Conservation (phyloP, 495 filamentous ascomycete genomes). For the Daldinia childiae region DNA sequence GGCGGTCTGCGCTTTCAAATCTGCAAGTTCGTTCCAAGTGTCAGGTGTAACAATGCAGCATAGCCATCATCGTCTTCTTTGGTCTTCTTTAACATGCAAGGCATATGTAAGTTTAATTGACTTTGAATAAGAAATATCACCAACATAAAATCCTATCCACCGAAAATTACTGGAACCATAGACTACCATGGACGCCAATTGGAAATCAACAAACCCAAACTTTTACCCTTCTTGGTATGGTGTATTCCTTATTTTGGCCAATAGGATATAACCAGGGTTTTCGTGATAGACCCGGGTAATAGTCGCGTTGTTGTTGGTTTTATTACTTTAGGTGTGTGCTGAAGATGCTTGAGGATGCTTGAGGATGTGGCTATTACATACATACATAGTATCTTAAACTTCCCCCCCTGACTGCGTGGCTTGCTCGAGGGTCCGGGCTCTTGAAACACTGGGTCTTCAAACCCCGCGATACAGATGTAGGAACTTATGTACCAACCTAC, state of each 20-base stretch:
- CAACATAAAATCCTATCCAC: slow-evolving; percentile 1
- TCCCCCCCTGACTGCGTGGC: not conserved
- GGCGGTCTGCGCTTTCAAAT: slow-evolving; percentile 27
- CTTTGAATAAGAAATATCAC: not conserved
- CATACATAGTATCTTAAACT: not conserved
- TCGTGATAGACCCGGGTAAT: slow-evolving; percentile 2
- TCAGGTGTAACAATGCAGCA: slow-evolving; percentile 28
- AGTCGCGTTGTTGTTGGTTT: not conserved
- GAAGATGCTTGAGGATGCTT: too few relatives aligned
- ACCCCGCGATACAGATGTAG: slow-evolving; percentile 3
- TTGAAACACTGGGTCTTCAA: not conserved
- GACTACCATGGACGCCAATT: not conserved
- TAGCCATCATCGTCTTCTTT: slow-evolving; percentile 24
- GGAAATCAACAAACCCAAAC: not conserved
- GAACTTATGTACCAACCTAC: not conserved
- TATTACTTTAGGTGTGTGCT: too few relatives aligned
- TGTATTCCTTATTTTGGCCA: not conserved
- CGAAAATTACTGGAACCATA: not conserved
- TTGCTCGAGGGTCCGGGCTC: not conserved
- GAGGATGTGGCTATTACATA: not conserved
- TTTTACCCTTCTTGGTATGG: not conserved
- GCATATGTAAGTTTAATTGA: slow-evolving; percentile 6
- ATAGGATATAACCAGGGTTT: not conserved
- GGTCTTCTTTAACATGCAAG: not conserved
- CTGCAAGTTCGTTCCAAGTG: not conserved